Conservation (phyloP, 2,329 filamentous ascomycete genomes). For the Epicoccum sorghinum region DNA sequence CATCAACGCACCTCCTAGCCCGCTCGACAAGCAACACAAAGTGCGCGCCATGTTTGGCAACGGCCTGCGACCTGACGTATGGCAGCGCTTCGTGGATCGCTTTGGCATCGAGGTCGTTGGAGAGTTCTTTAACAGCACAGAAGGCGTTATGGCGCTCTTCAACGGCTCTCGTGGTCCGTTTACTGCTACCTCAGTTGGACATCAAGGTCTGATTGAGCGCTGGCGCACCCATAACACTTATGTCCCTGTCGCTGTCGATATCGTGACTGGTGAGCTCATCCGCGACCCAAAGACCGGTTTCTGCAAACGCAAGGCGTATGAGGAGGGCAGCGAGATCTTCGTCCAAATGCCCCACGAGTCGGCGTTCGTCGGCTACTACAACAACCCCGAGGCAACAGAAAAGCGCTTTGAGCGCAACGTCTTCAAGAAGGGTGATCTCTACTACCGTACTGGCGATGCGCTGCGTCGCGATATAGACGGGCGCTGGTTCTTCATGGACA, state of each 20-base stretch:
- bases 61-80: constrained; percentile 72
- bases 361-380: constrained; percentile 72
- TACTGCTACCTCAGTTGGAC: constrained; percentile 68
- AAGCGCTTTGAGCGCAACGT: constrained; percentile 59
- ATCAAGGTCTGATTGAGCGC: constrained; percentile 70
- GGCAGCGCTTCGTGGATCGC: constrained; percentile 67
- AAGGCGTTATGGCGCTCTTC: constrained; percentile 69
- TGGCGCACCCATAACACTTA: constrained; percentile 59
- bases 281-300: constrained; percentile 73
- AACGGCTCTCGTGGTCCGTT: constrained; percentile 68
- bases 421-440: constrained; percentile 56
- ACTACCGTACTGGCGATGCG: constrained; percentile 57
- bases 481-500: constrained; percentile 57
- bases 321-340: constrained; percentile 76
- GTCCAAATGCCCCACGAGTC: constrained; percentile 64
- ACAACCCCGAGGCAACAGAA: constrained; percentile 68
- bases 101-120: constrained; percentile 67
- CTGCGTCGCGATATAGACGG: constrained; percentile 52
- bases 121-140: constrained; percentile 81
- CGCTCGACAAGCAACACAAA: constrained; percentile 64
- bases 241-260: constrained; percentile 72
- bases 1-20: constrained; percentile 68
- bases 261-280: constrained; percentile 69
- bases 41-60: constrained; percentile 69
- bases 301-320: constrained; percentile 66